Evolutionary conservation across 176 grass and related monocot species (phyloP).

Genomic region (Triticum dicoccoides): DNA sequence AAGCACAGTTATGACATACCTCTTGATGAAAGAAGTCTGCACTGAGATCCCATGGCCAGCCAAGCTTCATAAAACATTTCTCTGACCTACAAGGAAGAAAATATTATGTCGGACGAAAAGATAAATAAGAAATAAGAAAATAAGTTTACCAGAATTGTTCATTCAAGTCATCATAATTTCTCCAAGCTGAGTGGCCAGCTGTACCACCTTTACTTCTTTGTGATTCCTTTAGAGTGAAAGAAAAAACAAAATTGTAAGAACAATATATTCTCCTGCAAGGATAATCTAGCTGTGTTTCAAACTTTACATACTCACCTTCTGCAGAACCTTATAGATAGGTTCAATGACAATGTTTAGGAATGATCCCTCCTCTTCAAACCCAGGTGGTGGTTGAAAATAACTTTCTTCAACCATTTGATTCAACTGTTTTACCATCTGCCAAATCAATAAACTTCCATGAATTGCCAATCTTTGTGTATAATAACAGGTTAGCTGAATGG

Average conservation of each 20-base stretch:
- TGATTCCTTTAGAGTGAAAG: slow-evolving; percentile 48
- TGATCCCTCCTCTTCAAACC: slow-evolving; percentile 51
- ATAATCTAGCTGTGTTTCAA: background rate
- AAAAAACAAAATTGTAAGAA: slow-evolving; percentile 32
- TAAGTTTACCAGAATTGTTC: slow-evolving; percentile 62
- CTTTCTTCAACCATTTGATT: slow-evolving; percentile 32
- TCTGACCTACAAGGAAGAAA: slow-evolving; percentile 49
- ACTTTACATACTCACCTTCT: slow-evolving; percentile 46
- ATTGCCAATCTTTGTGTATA: background rate
- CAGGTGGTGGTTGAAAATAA: slow-evolving; percentile 31
- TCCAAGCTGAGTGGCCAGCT: slow-evolving; percentile 69
- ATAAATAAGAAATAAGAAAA: slow-evolving; percentile 15
- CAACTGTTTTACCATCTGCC: slow-evolving; percentile 60
- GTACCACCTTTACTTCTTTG: slow-evolving; percentile 61
- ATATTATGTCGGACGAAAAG: background rate
- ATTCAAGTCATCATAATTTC: slow-evolving; percentile 82
- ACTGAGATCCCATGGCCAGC: slow-evolving; percentile 42
- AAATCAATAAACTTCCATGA: slow-evolving; percentile 18
- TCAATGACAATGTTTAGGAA: slow-evolving; percentile 52
- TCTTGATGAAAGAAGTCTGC: slow-evolving; percentile 50
- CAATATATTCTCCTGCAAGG: background rate
- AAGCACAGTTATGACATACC: slow-evolving; percentile 31
- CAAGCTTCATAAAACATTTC: slow-evolving; percentile 52
- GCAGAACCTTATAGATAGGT: slow-evolving; percentile 62
- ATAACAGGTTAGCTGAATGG: background rate